Base-by-base conservation (phyloP, 1,139 yeast species). In the Yamadazyma friedrichii region DNA sequence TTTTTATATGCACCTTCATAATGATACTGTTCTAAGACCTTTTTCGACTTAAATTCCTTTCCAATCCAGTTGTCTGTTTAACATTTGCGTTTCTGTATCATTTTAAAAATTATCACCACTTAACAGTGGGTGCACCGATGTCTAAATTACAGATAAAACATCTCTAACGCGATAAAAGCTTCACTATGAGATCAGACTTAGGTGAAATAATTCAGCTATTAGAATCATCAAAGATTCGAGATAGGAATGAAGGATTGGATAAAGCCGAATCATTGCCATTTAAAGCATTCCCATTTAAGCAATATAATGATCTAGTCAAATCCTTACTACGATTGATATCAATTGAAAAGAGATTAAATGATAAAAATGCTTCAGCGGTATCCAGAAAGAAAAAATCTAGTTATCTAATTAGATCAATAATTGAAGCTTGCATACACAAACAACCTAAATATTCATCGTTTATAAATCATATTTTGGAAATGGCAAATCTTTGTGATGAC, bases 241-340 rank as follows among this genome's bases (percentile, higher is more conserved):
- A 49, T 3, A 41, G 47, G 15, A 50, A 43, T 33, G 49, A 51
- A 17, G 54, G 47, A 2, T 38, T 51, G 13, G 48, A 42, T 6
- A 27, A 31, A 8, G 6, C 25, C n/a, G 28, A 37, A 25, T 9
- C 24, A 17, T 6, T 31, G 9, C 17, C 29, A 4, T 24, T 27
- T 12, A 13, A 9, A 9, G 11, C 13, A 6, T 26, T 37, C 9
- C 24, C 5, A 10, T 31, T 41, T 20, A 48, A 41, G 31, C 44
- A 43, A 12, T 44, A 40, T 10, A 35, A 47, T 28, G 42, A 35
- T 8, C 24, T 49, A 9, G 42, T 48, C 22, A 43, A 43, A 26
- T 30, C 48, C 1, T 31, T 50, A 17, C 20, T 47, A n/a, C 40
- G 36, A 11, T 13, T 48, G 13, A 45, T 47, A 11, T 40, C 44